Base-by-base conservation (phyloP, 2,329 filamentous ascomycete genomes). In the Fusarium chuoi region DNA sequence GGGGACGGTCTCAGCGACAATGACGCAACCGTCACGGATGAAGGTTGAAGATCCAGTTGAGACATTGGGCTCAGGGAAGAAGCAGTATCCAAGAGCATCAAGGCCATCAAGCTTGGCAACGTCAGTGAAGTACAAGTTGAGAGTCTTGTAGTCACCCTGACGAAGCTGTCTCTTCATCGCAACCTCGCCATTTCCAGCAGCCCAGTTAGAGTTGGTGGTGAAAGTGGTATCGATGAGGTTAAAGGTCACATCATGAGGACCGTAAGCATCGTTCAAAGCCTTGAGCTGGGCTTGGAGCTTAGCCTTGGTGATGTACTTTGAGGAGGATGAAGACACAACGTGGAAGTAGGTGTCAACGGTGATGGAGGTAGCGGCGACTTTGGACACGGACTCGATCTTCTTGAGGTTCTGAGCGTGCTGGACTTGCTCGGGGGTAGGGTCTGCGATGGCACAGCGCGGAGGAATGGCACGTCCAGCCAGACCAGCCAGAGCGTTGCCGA, bases 141-240 rank as follows among this genome's bases (percentile, higher is more conserved):
- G 79, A n/a, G 77, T 77, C 30, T 67, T 69, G 78, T 87, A 87
- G 65, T 81, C 80, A 52, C 86, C 86, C 78, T 84, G 81, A 67
- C 84, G 84, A 15, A 87, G 85, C 33, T 81, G 75, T 44, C 66
- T 76, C 82, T 87, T 87, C 85, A 87, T 87, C 6, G 73, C 79
- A 58, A 80, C 59, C 66, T 86, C 83, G n/a, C 75, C 69, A 5
- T 79, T 78, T 30, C 84, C 85, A 20, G 66, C 72, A 36, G 85
- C 84, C 85, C 86, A 89, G 75, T 79, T 79, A 26, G 78, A 44
- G 81, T 89, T 88, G 75, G 87, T 79, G 41, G 86, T 87, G 70
- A 81, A 84, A 62, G 83, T 83, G 26, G 80, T 85, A 60, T 81
- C 81, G 26, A 83, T 79, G 45, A 87, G 82, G 33, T 80, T 82